Percentiles rank a stretch among this genome's conserved stretches.
Evolutionary conservation across 2,329 filamentous ascomycete species (phyloP).

Genomic region (Sclerotinia sclerotiorum): DNA sequence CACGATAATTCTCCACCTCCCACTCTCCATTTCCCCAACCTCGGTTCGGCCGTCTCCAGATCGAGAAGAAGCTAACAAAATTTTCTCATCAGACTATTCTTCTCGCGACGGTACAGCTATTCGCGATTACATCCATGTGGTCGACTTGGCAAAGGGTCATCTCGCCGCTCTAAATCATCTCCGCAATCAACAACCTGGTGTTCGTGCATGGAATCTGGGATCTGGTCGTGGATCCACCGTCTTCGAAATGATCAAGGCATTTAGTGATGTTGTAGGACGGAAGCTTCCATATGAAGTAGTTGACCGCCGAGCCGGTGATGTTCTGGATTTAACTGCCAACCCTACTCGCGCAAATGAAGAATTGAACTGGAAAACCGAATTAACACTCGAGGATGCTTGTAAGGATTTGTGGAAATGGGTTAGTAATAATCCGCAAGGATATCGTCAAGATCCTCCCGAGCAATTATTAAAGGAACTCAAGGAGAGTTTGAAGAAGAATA

Average conservation of each 20-base stretch:
- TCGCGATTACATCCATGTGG: constrained; percentile 96
- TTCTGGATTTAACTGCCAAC: constrained; percentile 92
- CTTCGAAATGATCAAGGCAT: constrained; percentile 95
- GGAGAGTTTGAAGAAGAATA: constrained; percentile 31
- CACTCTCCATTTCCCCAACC: neutral
- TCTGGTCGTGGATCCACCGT: constrained; percentile 94
- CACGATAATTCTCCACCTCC: neutral
- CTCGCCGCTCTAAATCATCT: constrained; percentile 88
- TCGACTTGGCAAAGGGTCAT: constrained; percentile 85
- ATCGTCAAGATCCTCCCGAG: constrained; percentile 85
- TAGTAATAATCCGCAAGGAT: constrained; percentile 92
- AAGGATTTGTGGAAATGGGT: constrained; percentile 97
- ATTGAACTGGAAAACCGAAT: constrained; percentile 87
- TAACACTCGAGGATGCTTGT: constrained; percentile 89
- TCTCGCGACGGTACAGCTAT: constrained; percentile 92
- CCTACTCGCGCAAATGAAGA: constrained; percentile 83
- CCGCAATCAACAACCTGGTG: constrained; percentile 77
- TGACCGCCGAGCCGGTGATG: constrained; percentile 79
- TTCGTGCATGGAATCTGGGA: constrained; percentile 95
- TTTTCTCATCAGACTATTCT: constrained; percentile 68
- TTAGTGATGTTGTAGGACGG: constrained; percentile 80
- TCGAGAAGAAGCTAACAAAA: constrained; percentile 22
- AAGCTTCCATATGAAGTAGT: constrained; percentile 86
- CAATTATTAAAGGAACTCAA: constrained; percentile 70
- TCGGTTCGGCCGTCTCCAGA: constrained; percentile 3